Evolutionary conservation across 148 eudicot species (phyloP), one percentile per base, ranked within the genome.

Genomic region (Vaccinium macrocarpon): DNA sequence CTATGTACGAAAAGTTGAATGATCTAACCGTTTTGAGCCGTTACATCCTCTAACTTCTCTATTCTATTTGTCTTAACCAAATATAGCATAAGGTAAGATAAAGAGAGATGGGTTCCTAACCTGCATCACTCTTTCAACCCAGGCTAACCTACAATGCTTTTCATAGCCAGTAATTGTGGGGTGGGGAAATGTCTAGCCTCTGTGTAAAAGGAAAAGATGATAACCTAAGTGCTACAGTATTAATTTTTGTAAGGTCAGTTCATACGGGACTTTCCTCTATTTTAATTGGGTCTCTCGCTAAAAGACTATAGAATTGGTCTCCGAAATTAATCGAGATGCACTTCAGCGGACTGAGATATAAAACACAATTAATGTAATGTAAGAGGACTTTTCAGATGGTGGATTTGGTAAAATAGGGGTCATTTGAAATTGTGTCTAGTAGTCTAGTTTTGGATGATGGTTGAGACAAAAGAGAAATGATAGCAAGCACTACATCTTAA

Each of bases 61-160:
- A 6, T 59, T 19, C 64, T 7, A 19, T 59, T 59, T 59, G 6
- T 21, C n/a, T 19, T 59, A 59, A n/a, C 64, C 64, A 59, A 59
- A 59, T 35, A 35, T 35, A 2, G 38, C 38, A 9, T 52, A 14
- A 18, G 62, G 62, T 3, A 57, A 15, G 62, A 57, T 13, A 57
- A 57, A 6, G 62, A 57, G 16, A 15, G 62, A 9, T 1, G 18
- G 13, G 16, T 57, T 71, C 48, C 82, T 76, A 6, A 91, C 93
- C 93, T 90, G 86, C 92, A 95, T 89, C 13, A 87, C 85, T 68
- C 87, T 87, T 71, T 85, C 82, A 32, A 90, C 94, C 98, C 98
- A 95, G 25, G 89, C 87, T 88, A 11, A 21, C 66, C 84, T 85
- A 87, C 85, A 55, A 55, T 93, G 87, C 50, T 90, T 93, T 73